phyloP scores from a whole-genome alignment of 139 green algal genomes.

The Astrephomene gubernaculifera region DNA sequence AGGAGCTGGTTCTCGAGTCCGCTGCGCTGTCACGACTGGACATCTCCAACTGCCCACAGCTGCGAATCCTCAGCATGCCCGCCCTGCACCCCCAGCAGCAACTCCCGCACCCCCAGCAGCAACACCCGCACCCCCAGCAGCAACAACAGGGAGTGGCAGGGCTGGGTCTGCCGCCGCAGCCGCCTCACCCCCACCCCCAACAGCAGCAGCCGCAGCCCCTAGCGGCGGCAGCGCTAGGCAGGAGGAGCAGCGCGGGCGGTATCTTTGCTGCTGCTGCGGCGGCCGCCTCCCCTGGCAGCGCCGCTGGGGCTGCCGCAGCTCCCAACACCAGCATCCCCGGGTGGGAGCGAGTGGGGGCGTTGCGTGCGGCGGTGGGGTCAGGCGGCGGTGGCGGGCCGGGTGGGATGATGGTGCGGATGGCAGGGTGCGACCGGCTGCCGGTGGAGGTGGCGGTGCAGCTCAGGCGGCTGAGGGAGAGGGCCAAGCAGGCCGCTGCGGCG shows the following conservation, averaged over 20 bases:
- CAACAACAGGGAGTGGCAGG: neutral
- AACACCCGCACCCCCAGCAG: too few species aligned
- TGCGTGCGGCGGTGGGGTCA: neutral
- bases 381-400: neutral
- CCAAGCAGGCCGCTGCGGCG: neutral
- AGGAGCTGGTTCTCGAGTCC: constrained; percentile 33
- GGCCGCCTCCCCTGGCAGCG: neutral
- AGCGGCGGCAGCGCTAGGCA: too few species aligned
- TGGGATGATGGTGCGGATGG: constrained; percentile 28
- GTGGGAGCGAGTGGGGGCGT: neutral
- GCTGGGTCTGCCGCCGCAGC: too few species aligned
- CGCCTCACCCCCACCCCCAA: neutral
- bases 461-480: constrained; percentile 21
- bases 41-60: constrained; percentile 38
- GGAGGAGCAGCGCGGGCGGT: too few species aligned
- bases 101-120: too few species aligned
- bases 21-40: constrained; percentile 24
- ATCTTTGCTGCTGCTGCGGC: neutral
- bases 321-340: too few species aligned
- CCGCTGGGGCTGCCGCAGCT: neutral
- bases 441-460: constrained; percentile 20
- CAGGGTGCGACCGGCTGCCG: constrained; percentile 34
- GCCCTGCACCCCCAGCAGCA: neutral
- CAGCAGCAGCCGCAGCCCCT: neutral
- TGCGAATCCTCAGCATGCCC: constrained; percentile 1